phyloP scores from a whole-genome alignment of 306 rosid genomes.

The Malus domestica region DNA sequence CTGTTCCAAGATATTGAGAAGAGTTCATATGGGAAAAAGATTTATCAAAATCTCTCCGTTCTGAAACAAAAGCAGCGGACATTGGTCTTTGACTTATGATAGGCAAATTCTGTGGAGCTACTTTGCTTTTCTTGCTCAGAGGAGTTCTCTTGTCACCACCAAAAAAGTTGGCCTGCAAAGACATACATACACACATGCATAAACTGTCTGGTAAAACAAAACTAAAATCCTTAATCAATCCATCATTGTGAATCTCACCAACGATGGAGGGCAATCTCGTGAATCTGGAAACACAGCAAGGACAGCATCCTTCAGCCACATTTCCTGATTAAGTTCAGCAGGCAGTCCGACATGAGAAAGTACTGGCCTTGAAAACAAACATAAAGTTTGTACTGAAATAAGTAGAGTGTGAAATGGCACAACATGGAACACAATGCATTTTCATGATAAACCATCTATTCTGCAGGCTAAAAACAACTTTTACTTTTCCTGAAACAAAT shows the following conservation, averaged over 20 bases:
- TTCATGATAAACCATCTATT: neutral
- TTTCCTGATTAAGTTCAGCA: constrained; percentile 71
- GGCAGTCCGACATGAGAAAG: constrained; percentile 41
- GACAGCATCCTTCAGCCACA: constrained; percentile 82
- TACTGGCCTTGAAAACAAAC: constrained; percentile 28
- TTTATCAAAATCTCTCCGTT: constrained; percentile 52
- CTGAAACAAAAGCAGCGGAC: constrained; percentile 44
- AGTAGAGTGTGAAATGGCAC: constrained; percentile 10
- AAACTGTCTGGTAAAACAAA: constrained; percentile 20
- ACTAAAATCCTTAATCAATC: constrained; percentile 5
- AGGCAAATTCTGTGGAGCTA: constrained; percentile 33
- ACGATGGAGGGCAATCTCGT: constrained; percentile 53
- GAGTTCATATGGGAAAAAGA: constrained; percentile 51
- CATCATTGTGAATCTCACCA: constrained; percentile 61
- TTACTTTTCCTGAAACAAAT: neutral
- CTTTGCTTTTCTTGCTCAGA: constrained; percentile 51
- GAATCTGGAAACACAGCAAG: constrained; percentile 76
- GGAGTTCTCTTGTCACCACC: constrained; percentile 47
- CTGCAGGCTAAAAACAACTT: neutral
- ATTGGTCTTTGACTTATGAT: constrained; percentile 62
- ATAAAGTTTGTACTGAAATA: constrained; percentile 12
- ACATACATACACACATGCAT: constrained; percentile 20
- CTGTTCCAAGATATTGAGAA: constrained; percentile 58
- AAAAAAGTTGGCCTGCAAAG: constrained; percentile 75
- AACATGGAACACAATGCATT: constrained; percentile 2